These are phyloP conservation scores for Parastagonospora nodorum DNA, from an alignment of 2,329 filamentous ascomycete genomes.

Conservation along the genomic window DNA sequence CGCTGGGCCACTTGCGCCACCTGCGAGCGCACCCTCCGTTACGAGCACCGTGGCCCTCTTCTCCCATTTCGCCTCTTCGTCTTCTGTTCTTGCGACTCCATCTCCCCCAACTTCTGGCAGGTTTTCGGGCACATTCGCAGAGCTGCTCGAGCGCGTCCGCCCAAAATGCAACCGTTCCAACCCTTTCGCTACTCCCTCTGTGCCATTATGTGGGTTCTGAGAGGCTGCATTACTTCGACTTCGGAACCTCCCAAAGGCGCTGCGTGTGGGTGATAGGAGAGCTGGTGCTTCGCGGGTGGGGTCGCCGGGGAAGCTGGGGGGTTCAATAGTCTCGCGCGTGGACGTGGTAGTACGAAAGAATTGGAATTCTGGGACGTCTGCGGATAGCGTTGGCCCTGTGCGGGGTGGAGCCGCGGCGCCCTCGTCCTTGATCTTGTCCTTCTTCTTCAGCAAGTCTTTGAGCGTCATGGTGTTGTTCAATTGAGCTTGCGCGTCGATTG, in stretches of 20 bases:
- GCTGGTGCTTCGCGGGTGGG: conserved; percentile 34
- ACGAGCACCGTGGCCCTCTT: conserved; percentile 89
- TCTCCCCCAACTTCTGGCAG: conserved; percentile 73
- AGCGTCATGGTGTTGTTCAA: conserved; percentile 58
- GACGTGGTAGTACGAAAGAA: conserved; percentile 85
- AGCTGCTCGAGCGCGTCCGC: conserved; percentile 61
- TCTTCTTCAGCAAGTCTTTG: conserved; percentile 66
- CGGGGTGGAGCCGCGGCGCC: conserved; percentile 36
- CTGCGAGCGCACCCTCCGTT: conserved; percentile 55
- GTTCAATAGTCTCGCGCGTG: conserved; percentile 77
- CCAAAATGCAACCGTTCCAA: conserved; percentile 71
- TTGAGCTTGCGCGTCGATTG: conserved; percentile 14
- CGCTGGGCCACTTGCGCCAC: conserved; percentile 27
- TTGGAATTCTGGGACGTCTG: conserved; percentile 66
- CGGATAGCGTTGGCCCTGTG: conserved; percentile 30
- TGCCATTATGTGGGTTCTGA: conserved; percentile 10
- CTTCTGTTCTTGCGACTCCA: conserved; percentile 48
- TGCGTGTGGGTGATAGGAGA: conserved; percentile 34
- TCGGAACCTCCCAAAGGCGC: conserved; percentile 38
- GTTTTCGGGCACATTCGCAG: conserved; percentile 76
- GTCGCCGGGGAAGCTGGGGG: conserved; percentile 61
- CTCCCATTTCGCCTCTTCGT: conserved; percentile 76
- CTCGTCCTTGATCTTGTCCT: conserved; percentile 60
- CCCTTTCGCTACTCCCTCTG: conserved; percentile 5
- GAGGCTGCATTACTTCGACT: conserved; percentile 42